Evolutionary conservation across 805 yeast genomes (phyloP).

Genomic region (Saccharomycopsis sp.): DNA sequence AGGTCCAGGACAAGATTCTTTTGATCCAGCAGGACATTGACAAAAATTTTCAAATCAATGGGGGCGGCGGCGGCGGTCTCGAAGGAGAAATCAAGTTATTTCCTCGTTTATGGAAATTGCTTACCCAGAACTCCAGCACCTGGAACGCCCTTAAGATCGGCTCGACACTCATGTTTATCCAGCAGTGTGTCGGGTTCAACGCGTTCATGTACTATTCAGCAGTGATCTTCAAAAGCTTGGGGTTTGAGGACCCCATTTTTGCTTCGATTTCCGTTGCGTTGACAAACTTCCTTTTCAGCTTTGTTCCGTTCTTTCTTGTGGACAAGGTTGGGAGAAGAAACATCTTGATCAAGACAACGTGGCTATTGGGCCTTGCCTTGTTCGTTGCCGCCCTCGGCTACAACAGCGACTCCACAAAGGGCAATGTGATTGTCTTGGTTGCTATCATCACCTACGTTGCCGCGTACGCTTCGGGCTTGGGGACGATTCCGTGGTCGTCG

Average conservation of each 20-base stretch:
- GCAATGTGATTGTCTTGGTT: constrained; percentile 23
- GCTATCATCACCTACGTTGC: constrained; percentile 33
- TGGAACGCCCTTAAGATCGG: constrained; percentile 37
- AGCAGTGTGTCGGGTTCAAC: constrained; percentile 54
- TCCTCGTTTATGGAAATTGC: constrained; percentile 24
- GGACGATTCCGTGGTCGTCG: constrained; percentile 37
- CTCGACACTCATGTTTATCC: constrained; percentile 44
- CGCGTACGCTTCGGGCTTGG: constrained; percentile 36
- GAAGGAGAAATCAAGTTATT: too few relatives aligned
- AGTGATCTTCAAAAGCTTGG: constrained; percentile 43
- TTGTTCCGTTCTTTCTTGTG: constrained; percentile 40
- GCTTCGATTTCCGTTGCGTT: constrained; percentile 48
- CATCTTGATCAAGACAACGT: constrained; percentile 35
- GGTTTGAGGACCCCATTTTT: constrained; percentile 43
- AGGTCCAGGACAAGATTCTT: constrained; percentile 37
- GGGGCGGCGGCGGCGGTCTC: too few relatives aligned
- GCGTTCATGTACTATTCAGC: constrained; percentile 58
- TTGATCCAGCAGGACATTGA: constrained; percentile 33
- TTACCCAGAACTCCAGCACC: constrained; percentile 23
- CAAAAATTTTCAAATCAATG: too few relatives aligned
- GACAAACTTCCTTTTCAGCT: constrained; percentile 47
- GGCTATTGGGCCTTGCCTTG: constrained; percentile 33
- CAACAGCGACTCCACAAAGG: background rate
- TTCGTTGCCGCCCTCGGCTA: constrained; percentile 24
- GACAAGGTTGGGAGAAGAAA: constrained; percentile 47